Base-by-base conservation (phyloP, 106 monocot species). In the Agapanthus africanus region DNA sequence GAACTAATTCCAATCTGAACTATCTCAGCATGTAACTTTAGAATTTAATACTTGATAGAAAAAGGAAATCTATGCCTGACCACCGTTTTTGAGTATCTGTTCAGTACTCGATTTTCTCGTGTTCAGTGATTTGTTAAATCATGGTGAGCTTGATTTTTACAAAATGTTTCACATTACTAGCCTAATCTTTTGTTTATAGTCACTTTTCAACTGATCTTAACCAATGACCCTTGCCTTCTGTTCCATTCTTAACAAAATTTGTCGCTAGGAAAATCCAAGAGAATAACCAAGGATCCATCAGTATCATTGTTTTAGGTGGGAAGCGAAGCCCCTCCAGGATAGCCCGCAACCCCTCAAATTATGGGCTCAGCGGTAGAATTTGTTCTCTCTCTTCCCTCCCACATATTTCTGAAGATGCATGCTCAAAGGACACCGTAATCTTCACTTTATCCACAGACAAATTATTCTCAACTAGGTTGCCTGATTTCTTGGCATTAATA, bases 221-320 rank as follows among this genome's bases (percentile, higher is more conserved):
- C 52, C 23, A 26, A 54, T 22, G 52, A 54, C n/a, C n/a, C 6
- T 54, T 25, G 14, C 52, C 52, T 25, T 22, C 52, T 6, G 16
- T 59, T 59, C n/a, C 33, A 33, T 59, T 59, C 30, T 33, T 59
- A 9, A 59, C 59, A 31, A 32, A 59, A 59, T 31, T 15, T 59
- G 13, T 14, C 32, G 16, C 32, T 33, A 10, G 32, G 32, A 59
- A 33, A 30, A 31, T 59, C 59, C 13, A 33, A 33, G 59, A 59
- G 16, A 16, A 19, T 2, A 31, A 33, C 59, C 32, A 31, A 14
- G 59, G 14, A 4, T 32, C 32, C 15, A 33, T 4, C 33, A 6
- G 14, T 13, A 59, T 59, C 32, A 11, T 33, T 59, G n/a, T n/a
- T n/a, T n/a, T n/a, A n/a, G n/a, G n/a, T n/a, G n/a, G n/a, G n/a